Evolutionary conservation across 768 basidiomycete species (phyloP), one percentile per base, ranked within the genome.

Genomic region (Dioszegia crocea): DNA sequence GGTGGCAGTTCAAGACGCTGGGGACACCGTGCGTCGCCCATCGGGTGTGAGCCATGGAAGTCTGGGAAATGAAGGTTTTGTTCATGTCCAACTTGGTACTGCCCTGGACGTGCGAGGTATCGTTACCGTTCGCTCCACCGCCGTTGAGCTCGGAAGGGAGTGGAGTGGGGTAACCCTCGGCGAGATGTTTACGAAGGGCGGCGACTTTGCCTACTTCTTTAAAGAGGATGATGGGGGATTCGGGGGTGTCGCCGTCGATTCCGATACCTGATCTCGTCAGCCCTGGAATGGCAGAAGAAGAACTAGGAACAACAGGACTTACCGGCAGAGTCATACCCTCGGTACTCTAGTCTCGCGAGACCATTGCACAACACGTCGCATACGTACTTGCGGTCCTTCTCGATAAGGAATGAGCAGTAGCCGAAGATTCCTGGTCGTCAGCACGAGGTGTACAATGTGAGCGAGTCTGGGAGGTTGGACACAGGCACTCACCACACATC

Each of bases 21-120:
- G 92, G 93, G 19, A 86, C 84, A 36, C 96, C 96, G 75, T 99
- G 96, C 19, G 96, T 99, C 1, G 96, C 96, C 96, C 96, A 99
- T 65, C 96, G 89, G 12, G 96, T 99, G 80, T 99, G 96, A 12
- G 94, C 94, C 79, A 99, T 97, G 38, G 91, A 91, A 44, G 93
- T 91, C 79, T 97, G 92, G 40, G 86, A 85, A 51, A 90, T 74
- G 78, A 84, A 86, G 36, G 83, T 82, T 81, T 89, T 91, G 73
- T 82, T 79, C 59, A 88, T 85, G 76, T 94, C 83, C 67, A 91
- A 70, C 63, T 73, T 77, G 27, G 89, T 85, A n/a, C 51, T 53
- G n/a, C 47, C 41, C 30, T 66, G 50, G 21, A 48, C 54, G 44
- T 62, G 53, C 19, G 54, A 46, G 11, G 30, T 41, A 21, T 57